Conservation (phyloP, 495 filamentous ascomycete species). For the Aspergillus diversus region DNA sequence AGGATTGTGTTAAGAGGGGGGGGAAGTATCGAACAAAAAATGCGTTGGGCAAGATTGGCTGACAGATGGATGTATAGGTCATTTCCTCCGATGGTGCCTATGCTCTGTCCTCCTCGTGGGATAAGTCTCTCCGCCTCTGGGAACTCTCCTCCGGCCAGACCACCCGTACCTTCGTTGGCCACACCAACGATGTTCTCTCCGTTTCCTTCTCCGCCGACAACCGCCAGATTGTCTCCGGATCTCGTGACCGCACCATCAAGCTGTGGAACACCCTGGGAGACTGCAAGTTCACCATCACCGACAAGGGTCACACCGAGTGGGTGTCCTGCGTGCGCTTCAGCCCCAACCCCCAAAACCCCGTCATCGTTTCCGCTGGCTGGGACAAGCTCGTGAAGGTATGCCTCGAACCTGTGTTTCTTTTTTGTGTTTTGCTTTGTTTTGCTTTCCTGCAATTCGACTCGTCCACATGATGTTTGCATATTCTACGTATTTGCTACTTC, state of each 20-base stretch:
- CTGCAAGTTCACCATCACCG: slow-evolving; percentile 99
- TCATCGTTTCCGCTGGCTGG: slow-evolving; percentile 98
- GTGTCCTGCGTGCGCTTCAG: slow-evolving; percentile 99
- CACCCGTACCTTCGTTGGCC: slow-evolving; percentile 97
- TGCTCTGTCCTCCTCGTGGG: slow-evolving; percentile 98
- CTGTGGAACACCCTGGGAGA: slow-evolving; percentile 99
- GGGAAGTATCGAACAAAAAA: slow-evolving; percentile 22
- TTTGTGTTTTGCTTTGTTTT: neutral
- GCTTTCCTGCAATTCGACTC: slow-evolving; percentile 6
- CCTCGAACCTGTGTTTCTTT: slow-evolving; percentile 22
- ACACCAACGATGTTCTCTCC: slow-evolving; percentile 99
- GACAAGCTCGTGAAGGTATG: slow-evolving; percentile 99
- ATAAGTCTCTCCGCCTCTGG: slow-evolving; percentile 99
- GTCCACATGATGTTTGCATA: slow-evolving; percentile 88
- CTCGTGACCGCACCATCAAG: slow-evolving; percentile 98
- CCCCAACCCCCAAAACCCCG: slow-evolving; percentile 99
- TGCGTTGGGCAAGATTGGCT: slow-evolving; percentile 35
- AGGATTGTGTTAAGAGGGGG: neutral
- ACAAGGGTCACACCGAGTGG: slow-evolving; percentile 99
- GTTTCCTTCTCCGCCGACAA: slow-evolving; percentile 99
- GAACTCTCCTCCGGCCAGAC: slow-evolving; percentile 95
- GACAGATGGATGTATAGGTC: slow-evolving; percentile 63
- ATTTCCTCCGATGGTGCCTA: slow-evolving; percentile 99
- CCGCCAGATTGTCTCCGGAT: slow-evolving; percentile 99
- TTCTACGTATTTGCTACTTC: slow-evolving; percentile 99